Evolutionary conservation across 78 protist species (phyloP), one percentile per base, ranked within the genome.

Genomic region (Dictyostelium capitatum): DNA sequence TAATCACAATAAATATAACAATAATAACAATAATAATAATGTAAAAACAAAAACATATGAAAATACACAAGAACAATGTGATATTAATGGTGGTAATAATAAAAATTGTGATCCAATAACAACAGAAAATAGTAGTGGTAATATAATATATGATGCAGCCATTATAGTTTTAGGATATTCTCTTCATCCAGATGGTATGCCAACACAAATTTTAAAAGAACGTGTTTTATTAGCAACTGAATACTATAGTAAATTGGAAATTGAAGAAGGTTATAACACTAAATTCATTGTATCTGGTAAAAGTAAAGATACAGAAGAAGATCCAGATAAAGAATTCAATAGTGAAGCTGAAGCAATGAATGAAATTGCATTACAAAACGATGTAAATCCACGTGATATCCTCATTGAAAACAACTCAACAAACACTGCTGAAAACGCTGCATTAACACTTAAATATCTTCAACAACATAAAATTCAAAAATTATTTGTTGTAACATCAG

Each of bases 351-450:
- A 54, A 14, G 92, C 92, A 28, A 85, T 85, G 92, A 51, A 41
- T 15, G 69, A 51, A 47, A 17, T 85, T 1, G 69, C 78, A 1
- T 6, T 64, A 32, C 23, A 41, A 20, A n/a, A 46, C 28, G 73
- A 75, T 20, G 50, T 85, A 0, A 28, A 19, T 9, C 51, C 57
- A 59, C 3, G 11, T 15, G 62, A 57, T 25, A 85, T 85, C 78
- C 19, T 37, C 32, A 20, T 85, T 30, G 92, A 85, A 32, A 10
- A 4, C 20, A 37, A 28, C 3, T 54, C 92, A 12, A 62, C 92
- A 30, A 85, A 85, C n/a, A 85, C 92, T 4, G 92, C 92, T 11
- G 92, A 85, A 80, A 85, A 85, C 32, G 92, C 92, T 9, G 7
- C 1, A 20, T 75, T 74, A 30, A 77, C 83, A 11, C 64, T 85